A percentile compares a stretch with the other conserved stretches of the same genome.
Evolutionary conservation across 2,329 filamentous ascomycete species (phyloP).

Genomic region (Fusarium robinianum): DNA sequence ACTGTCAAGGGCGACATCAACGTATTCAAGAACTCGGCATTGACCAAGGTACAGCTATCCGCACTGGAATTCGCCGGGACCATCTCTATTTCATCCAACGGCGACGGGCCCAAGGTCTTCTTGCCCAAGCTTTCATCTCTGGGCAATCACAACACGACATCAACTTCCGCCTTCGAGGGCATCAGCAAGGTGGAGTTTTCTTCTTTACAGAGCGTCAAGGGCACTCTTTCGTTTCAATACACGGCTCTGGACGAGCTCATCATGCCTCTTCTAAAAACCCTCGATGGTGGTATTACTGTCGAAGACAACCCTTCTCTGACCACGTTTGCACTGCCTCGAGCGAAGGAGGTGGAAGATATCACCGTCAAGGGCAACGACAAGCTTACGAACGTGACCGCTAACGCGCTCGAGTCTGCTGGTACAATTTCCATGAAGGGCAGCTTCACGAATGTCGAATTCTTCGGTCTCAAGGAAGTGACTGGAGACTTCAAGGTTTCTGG

Average conservation of each 20-base stretch:
- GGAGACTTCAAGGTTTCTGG: conserved; percentile 36
- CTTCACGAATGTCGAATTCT: conserved; percentile 36
- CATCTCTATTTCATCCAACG: conserved; percentile 35
- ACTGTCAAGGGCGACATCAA: conserved; percentile 32
- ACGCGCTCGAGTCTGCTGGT: conserved; percentile 34
- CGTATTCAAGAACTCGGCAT: conserved; percentile 30
- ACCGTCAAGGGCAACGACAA: conserved; percentile 31
- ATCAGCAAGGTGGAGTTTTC: conserved; percentile 30
- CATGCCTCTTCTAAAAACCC: conserved; percentile 30
- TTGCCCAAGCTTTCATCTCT: conserved; percentile 31
- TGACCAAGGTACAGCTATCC: conserved; percentile 23
- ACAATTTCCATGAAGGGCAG: conserved; percentile 33
- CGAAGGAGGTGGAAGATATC: conserved; percentile 28
- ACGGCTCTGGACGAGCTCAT: conserved; percentile 29
- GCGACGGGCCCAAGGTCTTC: conserved; percentile 17
- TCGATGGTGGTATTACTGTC: conserved; percentile 34
- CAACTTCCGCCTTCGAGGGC: conserved; percentile 29
- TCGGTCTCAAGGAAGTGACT: conserved; percentile 32
- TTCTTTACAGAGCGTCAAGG: conserved; percentile 31
- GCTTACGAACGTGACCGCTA: conserved; percentile 36
- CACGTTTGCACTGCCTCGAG: conserved; percentile 33
- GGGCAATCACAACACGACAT: conserved; percentile 33
- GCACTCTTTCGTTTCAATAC: conserved; percentile 31
- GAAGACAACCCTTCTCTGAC: conserved; percentile 31
- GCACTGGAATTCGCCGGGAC: conserved; percentile 34